Percentiles rank a stretch among this genome's conserved stretches.
Evolutionary conservation across 352 stramenopile genomes (phyloP).

Genomic region (Pythium aphanidermatum): DNA sequence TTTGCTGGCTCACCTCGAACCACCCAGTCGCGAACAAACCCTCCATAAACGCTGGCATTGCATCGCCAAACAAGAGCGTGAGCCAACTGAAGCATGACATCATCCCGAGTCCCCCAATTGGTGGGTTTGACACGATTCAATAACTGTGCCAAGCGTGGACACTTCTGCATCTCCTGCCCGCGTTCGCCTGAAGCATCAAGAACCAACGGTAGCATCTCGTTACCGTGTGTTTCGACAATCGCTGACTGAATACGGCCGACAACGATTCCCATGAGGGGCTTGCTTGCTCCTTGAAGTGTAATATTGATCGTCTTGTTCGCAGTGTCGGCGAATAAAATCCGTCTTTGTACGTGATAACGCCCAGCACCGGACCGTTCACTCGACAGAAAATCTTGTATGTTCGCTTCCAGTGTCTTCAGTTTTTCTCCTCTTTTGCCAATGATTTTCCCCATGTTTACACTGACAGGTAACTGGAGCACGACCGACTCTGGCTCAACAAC

Average conservation of each 20-base stretch:
- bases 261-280: conserved; percentile 17
- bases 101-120: conserved; percentile 13
- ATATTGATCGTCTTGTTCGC: background rate
- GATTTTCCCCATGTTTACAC: conserved; percentile 13
- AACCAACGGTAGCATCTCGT: conserved; percentile 9
- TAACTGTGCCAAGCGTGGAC: conserved; percentile 10
- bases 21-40: conserved; percentile 26
- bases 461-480: conserved; percentile 3
- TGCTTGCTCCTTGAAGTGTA: conserved; percentile 15
- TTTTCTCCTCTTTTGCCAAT: conserved; percentile 13
- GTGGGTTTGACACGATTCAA: conserved; percentile 1
- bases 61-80: conserved; percentile 17
- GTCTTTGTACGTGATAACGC: background rate
- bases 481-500: conserved; percentile 3
- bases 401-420: conserved; percentile 1
- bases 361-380: conserved; percentile 8
- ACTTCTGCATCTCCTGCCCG: conserved; percentile 18
- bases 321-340: conserved; percentile 1
- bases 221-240: conserved; percentile 8
- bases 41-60: conserved; percentile 10
- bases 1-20: conserved; percentile 16
- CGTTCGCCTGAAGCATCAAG: conserved; percentile 10
- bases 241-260: conserved; percentile 17
- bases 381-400: conserved; percentile 3
- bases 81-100: conserved; percentile 23